Percentiles rank a stretch among this genome's conserved stretches.
Conservation (phyloP, 176 grass and related monocot species). For the Tillandsia leiboldiana region DNA sequence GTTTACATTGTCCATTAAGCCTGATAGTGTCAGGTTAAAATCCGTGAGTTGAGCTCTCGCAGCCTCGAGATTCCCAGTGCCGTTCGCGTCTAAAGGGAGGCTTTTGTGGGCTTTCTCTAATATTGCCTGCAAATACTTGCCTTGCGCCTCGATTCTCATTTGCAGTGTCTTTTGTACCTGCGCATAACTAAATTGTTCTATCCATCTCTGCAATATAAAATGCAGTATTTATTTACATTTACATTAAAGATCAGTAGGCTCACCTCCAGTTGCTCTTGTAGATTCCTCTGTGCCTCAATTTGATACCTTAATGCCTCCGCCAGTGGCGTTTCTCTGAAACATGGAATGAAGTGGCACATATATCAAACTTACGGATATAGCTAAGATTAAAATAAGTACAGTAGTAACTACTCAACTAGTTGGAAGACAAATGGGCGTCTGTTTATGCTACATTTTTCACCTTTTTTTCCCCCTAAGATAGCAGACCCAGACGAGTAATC, state of each 20-base stretch:
- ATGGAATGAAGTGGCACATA: neutral
- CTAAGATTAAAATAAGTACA: neutral
- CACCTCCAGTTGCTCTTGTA: slow-evolving; percentile 78
- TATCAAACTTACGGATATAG: slow-evolving; percentile 13
- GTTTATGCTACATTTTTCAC: no score
- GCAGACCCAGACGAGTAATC: no score
- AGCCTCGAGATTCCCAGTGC: slow-evolving; percentile 32
- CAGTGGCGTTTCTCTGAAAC: slow-evolving; percentile 56
- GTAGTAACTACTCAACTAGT: neutral
- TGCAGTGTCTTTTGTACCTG: slow-evolving; percentile 97
- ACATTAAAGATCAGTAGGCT: neutral
- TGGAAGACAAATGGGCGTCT: no score
- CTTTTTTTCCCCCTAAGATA: no score
- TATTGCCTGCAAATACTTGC: slow-evolving; percentile 78
- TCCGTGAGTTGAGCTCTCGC: slow-evolving; percentile 48
- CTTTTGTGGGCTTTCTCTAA: slow-evolving; percentile 63
- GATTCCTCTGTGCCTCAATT: slow-evolving; percentile 78
- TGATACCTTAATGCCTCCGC: slow-evolving; percentile 62
- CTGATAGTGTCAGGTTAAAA: slow-evolving; percentile 58
- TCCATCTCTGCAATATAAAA: neutral
- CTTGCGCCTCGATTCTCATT: slow-evolving; percentile 93
- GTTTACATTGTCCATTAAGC: slow-evolving; percentile 42
- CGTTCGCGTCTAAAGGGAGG: slow-evolving; percentile 37
- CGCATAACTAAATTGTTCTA: neutral
- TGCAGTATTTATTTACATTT: neutral